Evolutionary conservation across 1,284 basidiomycete species (phyloP).

Genomic region (Cystobasidiaceae sp.): DNA sequence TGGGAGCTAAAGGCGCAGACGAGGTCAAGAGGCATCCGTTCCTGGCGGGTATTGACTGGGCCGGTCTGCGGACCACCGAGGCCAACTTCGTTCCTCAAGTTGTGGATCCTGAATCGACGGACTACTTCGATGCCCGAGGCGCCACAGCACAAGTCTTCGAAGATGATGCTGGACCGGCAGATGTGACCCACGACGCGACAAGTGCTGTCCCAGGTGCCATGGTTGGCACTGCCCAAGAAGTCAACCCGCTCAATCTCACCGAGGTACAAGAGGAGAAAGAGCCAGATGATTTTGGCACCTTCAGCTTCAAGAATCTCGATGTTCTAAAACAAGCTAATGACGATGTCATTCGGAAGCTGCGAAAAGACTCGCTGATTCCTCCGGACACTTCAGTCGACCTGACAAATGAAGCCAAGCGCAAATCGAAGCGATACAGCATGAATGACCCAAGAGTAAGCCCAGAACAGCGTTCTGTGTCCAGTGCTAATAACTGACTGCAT

Average conservation of each 20-base stretch:
- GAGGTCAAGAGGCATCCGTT: conserved; percentile 93
- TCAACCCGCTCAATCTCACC: conserved; percentile 46
- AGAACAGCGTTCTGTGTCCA: not conserved
- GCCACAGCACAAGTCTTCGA: conserved; percentile 82
- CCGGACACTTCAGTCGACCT: not conserved
- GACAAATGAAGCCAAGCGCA: conserved; percentile 39
- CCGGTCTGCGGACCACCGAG: conserved; percentile 75
- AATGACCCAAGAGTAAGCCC: conserved; percentile 40
- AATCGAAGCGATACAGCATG: conserved; percentile 17
- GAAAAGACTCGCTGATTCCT: conserved; percentile 47
- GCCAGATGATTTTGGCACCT: conserved; percentile 90
- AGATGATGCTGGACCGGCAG: conserved; percentile 59
- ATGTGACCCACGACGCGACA: conserved; percentile 50
- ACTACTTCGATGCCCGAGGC: conserved; percentile 97
- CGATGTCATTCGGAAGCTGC: conserved; percentile 89
- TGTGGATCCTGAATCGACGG: conserved; percentile 92
- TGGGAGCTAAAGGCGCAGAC: conserved; percentile 81
- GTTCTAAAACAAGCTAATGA: conserved; percentile 98
- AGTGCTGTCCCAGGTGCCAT: conserved; percentile 44
- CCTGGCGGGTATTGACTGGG: conserved; percentile 88
- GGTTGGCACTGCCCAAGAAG: conserved; percentile 49
- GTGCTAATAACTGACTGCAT: not conserved
- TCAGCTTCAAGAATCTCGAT: conserved; percentile 96
- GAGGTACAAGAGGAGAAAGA: conserved; percentile 40
- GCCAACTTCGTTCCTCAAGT: conserved; percentile 95